Percentiles rank a stretch among this genome's conserved stretches.
phyloP scores from a whole-genome alignment of 2,329 filamentous ascomycete species.

The Huntiella savannae region DNA sequence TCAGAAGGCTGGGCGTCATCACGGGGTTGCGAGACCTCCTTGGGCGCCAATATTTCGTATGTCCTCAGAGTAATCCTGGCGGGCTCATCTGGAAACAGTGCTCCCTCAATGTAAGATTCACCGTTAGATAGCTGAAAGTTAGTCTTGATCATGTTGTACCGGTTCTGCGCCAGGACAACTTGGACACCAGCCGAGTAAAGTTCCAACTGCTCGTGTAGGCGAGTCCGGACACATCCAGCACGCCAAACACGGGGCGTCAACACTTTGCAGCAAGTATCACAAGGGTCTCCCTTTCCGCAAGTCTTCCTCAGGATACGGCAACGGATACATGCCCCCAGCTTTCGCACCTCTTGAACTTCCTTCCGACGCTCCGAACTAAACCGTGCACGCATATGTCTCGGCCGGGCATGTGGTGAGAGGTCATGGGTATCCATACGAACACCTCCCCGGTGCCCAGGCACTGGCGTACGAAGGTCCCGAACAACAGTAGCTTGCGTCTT shows the following conservation, averaged over 20 bases:
- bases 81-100: constrained; percentile 36
- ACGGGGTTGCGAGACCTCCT: constrained; percentile 16
- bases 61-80: constrained; percentile 13
- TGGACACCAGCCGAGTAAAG: constrained; percentile 46
- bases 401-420: constrained; percentile 25
- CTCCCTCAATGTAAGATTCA: constrained; percentile 34
- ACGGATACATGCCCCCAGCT: constrained; percentile 45
- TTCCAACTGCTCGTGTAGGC: constrained; percentile 40
- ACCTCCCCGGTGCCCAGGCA: constrained; percentile 24
- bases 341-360: constrained; percentile 45
- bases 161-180: constrained; percentile 39
- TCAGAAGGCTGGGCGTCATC: background rate
- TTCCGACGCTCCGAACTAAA: constrained; percentile 40
- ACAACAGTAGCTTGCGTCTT: constrained; percentile 11
- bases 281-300: constrained; percentile 44
- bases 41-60: constrained; percentile 17
- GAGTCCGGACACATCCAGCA: constrained; percentile 41
- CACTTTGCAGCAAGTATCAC: constrained; percentile 44
- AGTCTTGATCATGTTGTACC: constrained; percentile 35
- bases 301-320: constrained; percentile 48
- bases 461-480: constrained; percentile 15
- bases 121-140: constrained; percentile 29
- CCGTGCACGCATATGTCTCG: constrained; percentile 34
- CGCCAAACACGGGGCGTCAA: constrained; percentile 46
- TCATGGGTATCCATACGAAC: constrained; percentile 33